These are phyloP conservation scores for Marchantia paleacea DNA, from an alignment of 225 moss, liverwort and hornwort species.

Conservation along the genomic window DNA sequence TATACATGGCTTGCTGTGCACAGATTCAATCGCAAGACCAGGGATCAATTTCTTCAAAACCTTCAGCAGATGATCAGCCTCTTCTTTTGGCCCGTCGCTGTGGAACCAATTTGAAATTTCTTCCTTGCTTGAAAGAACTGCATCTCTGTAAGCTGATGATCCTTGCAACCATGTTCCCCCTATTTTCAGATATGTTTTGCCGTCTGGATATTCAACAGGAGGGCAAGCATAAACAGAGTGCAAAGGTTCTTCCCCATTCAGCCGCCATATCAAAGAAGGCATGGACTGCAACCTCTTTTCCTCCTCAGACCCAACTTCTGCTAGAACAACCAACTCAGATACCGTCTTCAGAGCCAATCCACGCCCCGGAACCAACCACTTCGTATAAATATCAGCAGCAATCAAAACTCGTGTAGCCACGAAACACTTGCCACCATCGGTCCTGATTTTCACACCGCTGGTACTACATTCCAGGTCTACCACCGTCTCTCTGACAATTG, in stretches of 20 bases:
- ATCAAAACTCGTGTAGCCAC: slow-evolving; percentile 56
- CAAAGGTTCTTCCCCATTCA: slow-evolving; percentile 44
- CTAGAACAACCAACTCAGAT: slow-evolving; percentile 54
- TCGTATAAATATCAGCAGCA: slow-evolving; percentile 70
- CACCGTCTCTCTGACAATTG: slow-evolving; percentile 60
- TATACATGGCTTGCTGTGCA: slow-evolving; percentile 64
- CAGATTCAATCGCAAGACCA: slow-evolving; percentile 40
- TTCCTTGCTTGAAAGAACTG: slow-evolving; percentile 34
- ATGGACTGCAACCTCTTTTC: slow-evolving; percentile 53
- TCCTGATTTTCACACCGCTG: slow-evolving; percentile 49
- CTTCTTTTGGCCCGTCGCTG: slow-evolving; percentile 43
- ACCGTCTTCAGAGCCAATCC: slow-evolving; percentile 51
- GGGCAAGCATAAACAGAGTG: slow-evolving; percentile 80
- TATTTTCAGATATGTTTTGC: slow-evolving; percentile 64
- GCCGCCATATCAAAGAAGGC: slow-evolving; percentile 88
- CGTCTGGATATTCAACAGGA: slow-evolving; percentile 71
- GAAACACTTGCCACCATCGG: slow-evolving; percentile 54
- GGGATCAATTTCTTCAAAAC: slow-evolving; percentile 56
- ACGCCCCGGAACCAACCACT: slow-evolving; percentile 44
- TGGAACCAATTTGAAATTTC: slow-evolving; percentile 79
- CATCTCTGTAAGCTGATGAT: background rate
- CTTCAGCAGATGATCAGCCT: slow-evolving; percentile 41
- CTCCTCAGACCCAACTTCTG: slow-evolving; percentile 58
- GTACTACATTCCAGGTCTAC: slow-evolving; percentile 45
- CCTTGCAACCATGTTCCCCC: slow-evolving; percentile 50